phyloP scores from a whole-genome alignment of 2,329 filamentous ascomycete genomes.

The Pseudogymnoascus verrucosus region DNA sequence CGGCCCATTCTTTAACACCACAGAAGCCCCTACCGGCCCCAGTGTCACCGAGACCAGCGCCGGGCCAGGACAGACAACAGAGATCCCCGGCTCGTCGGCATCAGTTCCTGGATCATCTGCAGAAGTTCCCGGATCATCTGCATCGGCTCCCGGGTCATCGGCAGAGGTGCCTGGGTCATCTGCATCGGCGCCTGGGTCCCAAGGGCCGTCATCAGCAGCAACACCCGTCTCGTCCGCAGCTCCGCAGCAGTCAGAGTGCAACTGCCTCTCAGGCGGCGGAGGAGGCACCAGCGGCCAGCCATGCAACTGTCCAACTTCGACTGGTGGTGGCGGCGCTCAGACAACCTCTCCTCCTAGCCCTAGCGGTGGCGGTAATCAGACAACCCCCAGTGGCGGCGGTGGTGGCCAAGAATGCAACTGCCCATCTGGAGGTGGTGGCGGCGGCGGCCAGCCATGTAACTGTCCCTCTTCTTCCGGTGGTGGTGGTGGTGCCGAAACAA shows the following conservation, averaged over 20 bases:
- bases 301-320: neutral
- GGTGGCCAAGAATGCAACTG: neutral
- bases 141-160: neutral
- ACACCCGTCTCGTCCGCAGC: neutral
- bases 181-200: neutral
- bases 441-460: neutral
- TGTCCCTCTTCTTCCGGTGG: neutral
- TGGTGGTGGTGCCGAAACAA: neutral
- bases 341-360: neutral
- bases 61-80: neutral
- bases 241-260: neutral
- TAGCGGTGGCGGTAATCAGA: neutral
- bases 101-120: neutral
- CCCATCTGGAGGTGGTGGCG: neutral
- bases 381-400: neutral
- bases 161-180: neutral
- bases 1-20: conserved; percentile 2
- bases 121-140: neutral
- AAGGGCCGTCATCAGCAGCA: neutral
- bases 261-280: neutral
- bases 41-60: neutral
- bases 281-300: neutral
- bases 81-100: neutral
- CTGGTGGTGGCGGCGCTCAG: neutral
- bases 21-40: neutral